A percentile compares a stretch with the other conserved stretches of the same genome.
Evolutionary conservation across 192 early-diverging fungal species (phyloP).

Genomic region (Phlyctochytrium planicorne): DNA sequence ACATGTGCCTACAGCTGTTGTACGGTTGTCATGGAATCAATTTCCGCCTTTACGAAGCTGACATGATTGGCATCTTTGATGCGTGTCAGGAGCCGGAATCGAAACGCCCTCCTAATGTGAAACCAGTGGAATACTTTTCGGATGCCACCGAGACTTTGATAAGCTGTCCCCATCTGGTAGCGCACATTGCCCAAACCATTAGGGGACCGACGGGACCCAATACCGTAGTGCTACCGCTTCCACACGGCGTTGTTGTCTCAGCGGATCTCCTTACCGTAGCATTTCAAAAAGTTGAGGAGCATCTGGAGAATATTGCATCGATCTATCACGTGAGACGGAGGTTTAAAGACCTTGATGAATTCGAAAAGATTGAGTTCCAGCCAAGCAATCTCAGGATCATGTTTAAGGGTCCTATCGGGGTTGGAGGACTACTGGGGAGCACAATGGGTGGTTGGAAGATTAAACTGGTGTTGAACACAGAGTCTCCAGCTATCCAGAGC

Average conservation of each 20-base stretch:
- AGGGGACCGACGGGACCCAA: neutral
- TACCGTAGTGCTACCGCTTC: neutral
- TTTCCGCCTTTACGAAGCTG: neutral
- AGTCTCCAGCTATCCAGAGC: neutral
- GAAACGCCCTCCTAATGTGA: neutral
- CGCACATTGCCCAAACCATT: neutral
- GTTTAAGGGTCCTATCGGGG: neutral
- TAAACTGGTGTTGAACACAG: neutral
- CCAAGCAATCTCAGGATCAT: conserved; percentile 1
- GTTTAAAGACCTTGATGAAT: neutral
- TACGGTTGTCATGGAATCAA: neutral
- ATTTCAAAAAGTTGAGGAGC: neutral
- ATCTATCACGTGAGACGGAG: neutral
- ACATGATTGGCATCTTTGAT: neutral
- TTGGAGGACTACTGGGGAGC: neutral
- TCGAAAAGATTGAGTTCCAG: neutral
- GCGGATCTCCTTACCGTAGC: neutral
- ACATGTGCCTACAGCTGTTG: too few relatives aligned
- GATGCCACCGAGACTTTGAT: neutral
- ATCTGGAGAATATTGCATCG: neutral
- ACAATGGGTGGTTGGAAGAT: neutral
- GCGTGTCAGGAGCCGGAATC: neutral
- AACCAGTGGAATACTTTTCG: neutral
- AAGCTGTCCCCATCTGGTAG: neutral
- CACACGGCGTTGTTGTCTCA: neutral